Evolutionary conservation across 306 rosid species (phyloP).

Genomic region (Vigna unguiculata): DNA sequence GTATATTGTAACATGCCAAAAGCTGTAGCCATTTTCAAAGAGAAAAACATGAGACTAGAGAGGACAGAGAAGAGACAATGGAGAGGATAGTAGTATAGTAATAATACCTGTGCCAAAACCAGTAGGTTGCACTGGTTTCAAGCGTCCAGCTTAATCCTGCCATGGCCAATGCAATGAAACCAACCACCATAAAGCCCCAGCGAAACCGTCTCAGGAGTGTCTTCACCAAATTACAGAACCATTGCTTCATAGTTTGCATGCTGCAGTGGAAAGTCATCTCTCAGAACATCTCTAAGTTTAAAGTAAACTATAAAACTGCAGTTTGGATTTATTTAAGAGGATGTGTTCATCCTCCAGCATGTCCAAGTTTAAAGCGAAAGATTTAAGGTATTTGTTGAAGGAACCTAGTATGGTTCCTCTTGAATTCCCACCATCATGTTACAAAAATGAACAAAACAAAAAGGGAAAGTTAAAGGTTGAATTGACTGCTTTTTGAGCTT

Average conservation of each 20-base stretch:
- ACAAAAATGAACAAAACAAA: background rate
- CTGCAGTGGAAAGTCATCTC: slow-evolving; percentile 57
- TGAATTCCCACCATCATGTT: background rate
- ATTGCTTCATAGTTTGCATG: slow-evolving; percentile 63
- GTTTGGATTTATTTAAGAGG: slow-evolving; percentile 17
- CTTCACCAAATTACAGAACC: slow-evolving; percentile 65
- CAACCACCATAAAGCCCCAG: slow-evolving; percentile 81
- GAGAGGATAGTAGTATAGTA: background rate
- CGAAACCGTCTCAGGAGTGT: slow-evolving; percentile 66
- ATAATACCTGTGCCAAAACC: slow-evolving; percentile 96
- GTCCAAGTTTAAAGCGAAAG: background rate
- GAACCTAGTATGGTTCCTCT: background rate
- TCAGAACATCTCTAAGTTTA: background rate
- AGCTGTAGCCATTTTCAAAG: slow-evolving; percentile 62
- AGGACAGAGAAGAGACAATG: slow-evolving; percentile 27
- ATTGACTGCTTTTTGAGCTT: background rate
- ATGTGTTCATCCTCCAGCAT: slow-evolving; percentile 21
- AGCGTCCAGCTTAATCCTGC: slow-evolving; percentile 84
- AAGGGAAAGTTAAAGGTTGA: background rate
- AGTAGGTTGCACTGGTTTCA: slow-evolving; percentile 83
- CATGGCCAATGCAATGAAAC: slow-evolving; percentile 70
- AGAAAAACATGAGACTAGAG: slow-evolving; percentile 25
- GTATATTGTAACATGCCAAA: slow-evolving; percentile 89
- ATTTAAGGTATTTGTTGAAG: background rate
- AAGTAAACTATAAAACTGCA: slow-evolving; percentile 1